These are phyloP conservation scores for Saksenaea oblongispora DNA, from an alignment of 371 early-diverging fungal genomes.

Conservation along the genomic window DNA sequence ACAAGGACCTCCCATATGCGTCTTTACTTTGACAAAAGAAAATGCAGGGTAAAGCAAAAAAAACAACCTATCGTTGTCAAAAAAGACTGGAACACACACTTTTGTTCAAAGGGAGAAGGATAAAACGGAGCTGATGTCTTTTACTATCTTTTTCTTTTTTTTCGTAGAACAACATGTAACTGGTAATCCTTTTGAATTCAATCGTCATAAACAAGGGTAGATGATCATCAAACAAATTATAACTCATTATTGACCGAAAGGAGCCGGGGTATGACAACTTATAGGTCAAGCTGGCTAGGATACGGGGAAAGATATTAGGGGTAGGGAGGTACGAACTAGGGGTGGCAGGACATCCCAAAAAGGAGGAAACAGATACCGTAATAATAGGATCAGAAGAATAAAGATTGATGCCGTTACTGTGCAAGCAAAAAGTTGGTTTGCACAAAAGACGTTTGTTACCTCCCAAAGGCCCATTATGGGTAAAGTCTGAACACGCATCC, in stretches of 20 bases:
- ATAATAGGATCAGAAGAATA: not conserved
- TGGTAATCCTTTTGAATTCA: not conserved
- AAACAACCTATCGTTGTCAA: constrained; percentile 4
- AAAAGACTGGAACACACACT: not conserved
- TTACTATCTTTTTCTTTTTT: not conserved
- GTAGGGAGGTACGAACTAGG: not conserved
- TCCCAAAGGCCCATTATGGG: not conserved
- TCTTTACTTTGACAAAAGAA: constrained; percentile 8
- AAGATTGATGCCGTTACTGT: no score
- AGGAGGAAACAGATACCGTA: not conserved
- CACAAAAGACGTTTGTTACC: no score
- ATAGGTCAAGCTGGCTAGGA: not conserved
- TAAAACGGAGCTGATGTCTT: not conserved
- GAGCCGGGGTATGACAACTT: not conserved
- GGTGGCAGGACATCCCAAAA: not conserved
- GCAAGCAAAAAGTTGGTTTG: no score
- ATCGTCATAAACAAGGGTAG: not conserved
- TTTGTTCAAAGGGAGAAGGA: not conserved
- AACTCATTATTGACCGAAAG: not conserved
- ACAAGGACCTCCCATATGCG: not conserved
- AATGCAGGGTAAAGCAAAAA: constrained; percentile 16
- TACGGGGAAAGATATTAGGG: not conserved
- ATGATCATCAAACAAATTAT: not conserved
- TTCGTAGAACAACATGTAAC: not conserved
- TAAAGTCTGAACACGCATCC: not conserved